Evolutionary conservation across 2,329 filamentous ascomycete species (phyloP).

Genomic region (Diplodia corticola): DNA sequence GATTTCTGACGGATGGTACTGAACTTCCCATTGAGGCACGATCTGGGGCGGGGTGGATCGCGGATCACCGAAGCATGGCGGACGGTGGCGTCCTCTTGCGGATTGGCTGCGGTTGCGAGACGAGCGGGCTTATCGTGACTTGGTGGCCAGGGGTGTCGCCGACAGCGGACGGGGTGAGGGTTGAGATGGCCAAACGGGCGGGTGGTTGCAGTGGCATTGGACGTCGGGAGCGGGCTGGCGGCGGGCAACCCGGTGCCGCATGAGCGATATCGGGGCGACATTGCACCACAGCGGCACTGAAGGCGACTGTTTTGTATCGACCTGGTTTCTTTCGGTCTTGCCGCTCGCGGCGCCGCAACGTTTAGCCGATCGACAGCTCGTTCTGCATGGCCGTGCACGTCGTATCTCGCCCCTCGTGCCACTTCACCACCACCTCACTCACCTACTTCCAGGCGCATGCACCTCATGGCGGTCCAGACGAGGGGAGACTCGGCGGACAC

Average conservation of each 20-base stretch:
- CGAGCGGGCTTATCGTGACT: background rate
- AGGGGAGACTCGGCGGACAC: background rate
- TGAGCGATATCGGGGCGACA: slow-evolving; percentile 1
- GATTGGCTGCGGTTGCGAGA: background rate
- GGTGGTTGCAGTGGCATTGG: background rate
- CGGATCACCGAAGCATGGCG: background rate
- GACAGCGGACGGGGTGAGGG: background rate
- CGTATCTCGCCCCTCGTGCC: background rate
- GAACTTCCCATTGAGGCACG: background rate
- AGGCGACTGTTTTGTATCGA: background rate
- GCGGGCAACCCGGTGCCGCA: background rate
- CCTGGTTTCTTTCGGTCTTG: background rate
- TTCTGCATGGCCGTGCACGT: background rate
- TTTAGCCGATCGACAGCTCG: background rate
- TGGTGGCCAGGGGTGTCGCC: background rate
- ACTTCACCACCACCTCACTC: background rate
- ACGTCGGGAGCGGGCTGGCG: background rate
- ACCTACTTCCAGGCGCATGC: background rate
- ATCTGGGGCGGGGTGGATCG: slow-evolving; percentile 12
- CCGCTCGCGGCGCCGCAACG: background rate
- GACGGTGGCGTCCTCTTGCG: background rate
- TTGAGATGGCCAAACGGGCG: background rate
- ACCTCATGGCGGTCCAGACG: slow-evolving; percentile 6
- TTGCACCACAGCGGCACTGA: background rate
- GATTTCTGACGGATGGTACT: background rate